These are phyloP conservation scores for Eucalyptus cloeziana DNA, from an alignment of 345 rosid species.

Conservation along the genomic window DNA sequence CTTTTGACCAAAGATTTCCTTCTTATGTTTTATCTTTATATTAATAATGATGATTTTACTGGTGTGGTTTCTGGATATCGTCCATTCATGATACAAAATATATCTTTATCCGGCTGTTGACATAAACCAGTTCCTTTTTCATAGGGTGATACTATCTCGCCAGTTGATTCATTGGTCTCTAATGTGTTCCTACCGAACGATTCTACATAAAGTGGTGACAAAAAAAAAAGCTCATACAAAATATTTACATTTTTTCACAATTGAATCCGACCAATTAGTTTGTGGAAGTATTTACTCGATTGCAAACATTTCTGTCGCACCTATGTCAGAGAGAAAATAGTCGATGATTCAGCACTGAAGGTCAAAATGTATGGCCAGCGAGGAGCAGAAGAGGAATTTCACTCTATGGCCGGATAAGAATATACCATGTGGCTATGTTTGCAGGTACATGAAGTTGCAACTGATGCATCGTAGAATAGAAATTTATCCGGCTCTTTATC, in stretches of 20 bases:
- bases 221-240: neutral
- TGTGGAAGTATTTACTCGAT: neutral
- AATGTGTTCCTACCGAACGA: fast-evolving
- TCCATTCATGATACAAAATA: neutral
- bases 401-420: neutral
- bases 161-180: neutral
- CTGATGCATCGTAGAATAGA: neutral
- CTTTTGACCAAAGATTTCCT: neutral
- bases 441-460: neutral
- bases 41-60: neutral
- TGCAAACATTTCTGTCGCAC: neutral
- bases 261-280: neutral
- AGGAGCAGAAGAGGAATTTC: neutral
- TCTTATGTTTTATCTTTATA: neutral
- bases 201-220: neutral
- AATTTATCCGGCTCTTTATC: neutral
- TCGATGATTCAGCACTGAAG: neutral
- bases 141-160: neutral
- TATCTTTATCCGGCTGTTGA: neutral
- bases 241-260: neutral
- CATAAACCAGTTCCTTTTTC: neutral
- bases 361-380: neutral
- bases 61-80: neutral
- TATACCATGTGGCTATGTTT: neutral
- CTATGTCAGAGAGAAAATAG: neutral